These are phyloP conservation scores for Begonia peltatifolia DNA, from an alignment of 306 rosid species.

Conservation along the genomic window DNA sequence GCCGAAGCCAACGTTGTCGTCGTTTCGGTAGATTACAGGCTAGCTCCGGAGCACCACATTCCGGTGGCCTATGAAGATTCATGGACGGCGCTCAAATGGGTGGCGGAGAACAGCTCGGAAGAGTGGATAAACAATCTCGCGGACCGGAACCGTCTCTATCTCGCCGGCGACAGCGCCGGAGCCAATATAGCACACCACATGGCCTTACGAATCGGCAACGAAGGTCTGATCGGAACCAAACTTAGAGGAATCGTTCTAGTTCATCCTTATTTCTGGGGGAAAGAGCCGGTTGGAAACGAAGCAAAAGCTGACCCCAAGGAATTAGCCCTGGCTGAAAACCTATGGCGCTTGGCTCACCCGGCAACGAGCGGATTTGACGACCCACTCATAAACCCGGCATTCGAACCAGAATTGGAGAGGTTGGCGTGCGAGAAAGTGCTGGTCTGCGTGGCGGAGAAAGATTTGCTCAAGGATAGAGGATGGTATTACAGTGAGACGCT, in stretches of 20 bases:
- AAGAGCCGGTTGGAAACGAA: constrained; percentile 29
- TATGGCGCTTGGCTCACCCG: constrained; percentile 46
- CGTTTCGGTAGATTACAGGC: constrained; percentile 53
- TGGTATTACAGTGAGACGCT: constrained; percentile 28
- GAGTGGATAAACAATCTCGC: constrained; percentile 40
- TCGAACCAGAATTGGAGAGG: constrained; percentile 36
- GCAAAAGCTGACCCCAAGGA: not conserved
- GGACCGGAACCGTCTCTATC: constrained; percentile 28
- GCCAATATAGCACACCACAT: constrained; percentile 40
- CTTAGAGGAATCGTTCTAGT: constrained; percentile 30
- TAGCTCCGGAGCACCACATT: constrained; percentile 61
- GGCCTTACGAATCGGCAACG: constrained; percentile 33
- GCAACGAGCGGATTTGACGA: constrained; percentile 32
- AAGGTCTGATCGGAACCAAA: constrained; percentile 22
- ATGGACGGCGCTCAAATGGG: constrained; percentile 45
- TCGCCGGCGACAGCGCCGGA: constrained; percentile 71
- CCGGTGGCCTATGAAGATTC: constrained; percentile 48
- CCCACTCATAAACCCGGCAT: constrained; percentile 40
- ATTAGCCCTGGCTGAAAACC: not conserved
- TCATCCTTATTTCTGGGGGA: constrained; percentile 62
- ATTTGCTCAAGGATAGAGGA: constrained; percentile 35
- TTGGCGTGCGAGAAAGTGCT: constrained; percentile 35
- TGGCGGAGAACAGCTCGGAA: constrained; percentile 38
- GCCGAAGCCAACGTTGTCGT: constrained; percentile 27
- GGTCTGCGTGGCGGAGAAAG: constrained; percentile 54